Percentiles rank a stretch among this genome's conserved stretches.
phyloP scores from a whole-genome alignment of 164 flowering plant species.

The Magnolia officinalis region DNA sequence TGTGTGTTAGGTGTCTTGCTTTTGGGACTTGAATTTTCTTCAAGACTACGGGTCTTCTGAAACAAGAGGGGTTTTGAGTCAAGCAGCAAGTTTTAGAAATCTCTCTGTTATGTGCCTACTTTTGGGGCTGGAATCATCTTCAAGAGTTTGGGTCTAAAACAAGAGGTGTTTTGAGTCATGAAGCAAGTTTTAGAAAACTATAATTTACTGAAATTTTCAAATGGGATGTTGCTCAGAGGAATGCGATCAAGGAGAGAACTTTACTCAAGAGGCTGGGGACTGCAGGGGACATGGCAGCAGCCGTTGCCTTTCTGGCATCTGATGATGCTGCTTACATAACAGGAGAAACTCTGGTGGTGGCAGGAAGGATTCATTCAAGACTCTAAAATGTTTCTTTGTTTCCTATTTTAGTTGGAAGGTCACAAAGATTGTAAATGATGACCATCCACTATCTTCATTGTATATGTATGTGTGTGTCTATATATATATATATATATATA shows the following conservation, averaged over 20 bases:
- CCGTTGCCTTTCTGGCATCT: constrained; percentile 88
- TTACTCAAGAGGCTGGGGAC: constrained; percentile 77
- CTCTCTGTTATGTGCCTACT: no score
- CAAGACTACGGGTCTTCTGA: no score
- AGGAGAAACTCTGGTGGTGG: constrained; percentile 85
- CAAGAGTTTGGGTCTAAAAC: no score
- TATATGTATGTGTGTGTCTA: no score
- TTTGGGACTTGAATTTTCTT: no score
- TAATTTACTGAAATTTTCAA: neutral
- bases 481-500: no score
- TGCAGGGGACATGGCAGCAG: constrained; percentile 89
- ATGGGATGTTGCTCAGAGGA: constrained; percentile 41
- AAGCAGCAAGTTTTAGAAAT: neutral
- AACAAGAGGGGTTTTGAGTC: no score
- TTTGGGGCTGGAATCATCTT: no score
- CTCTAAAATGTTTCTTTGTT: constrained; percentile 31
- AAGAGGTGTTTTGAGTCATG: no score
- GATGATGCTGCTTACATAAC: constrained; percentile 93
- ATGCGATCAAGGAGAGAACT: constrained; percentile 40
- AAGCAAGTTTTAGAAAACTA: neutral
- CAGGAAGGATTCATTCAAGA: constrained; percentile 83
- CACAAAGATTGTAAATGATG: no score
- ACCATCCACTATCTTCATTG: no score
- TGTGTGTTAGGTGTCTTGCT: no score
- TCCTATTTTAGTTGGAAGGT: neutral